These are phyloP conservation scores for Microcyclosporella mali DNA, from an alignment of 2,329 filamentous ascomycete species.

Conservation along the genomic window DNA sequence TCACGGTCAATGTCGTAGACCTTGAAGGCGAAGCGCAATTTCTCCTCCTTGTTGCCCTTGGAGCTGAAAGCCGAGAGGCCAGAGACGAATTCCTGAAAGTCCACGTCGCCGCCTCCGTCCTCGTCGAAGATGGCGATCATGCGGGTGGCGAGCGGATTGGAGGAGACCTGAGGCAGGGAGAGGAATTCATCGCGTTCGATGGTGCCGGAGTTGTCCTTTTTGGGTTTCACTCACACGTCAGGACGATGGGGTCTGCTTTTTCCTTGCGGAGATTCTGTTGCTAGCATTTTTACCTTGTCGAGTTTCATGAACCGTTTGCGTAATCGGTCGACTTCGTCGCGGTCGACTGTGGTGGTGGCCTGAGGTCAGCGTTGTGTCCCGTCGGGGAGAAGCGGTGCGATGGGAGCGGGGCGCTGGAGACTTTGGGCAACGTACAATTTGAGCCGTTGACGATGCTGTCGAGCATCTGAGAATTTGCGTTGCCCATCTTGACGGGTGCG, in stretches of 20 bases:
- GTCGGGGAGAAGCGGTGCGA: not conserved
- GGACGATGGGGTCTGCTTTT: too few relatives aligned
- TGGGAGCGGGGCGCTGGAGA: not conserved
- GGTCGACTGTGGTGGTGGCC: conserved; percentile 62
- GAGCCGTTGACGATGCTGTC: conserved; percentile 94
- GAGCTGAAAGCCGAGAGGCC: conserved; percentile 92
- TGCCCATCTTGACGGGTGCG: conserved; percentile 43
- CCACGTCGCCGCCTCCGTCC: conserved; percentile 93
- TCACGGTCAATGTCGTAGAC: conserved; percentile 99
- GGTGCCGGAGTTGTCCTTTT: conserved; percentile 90
- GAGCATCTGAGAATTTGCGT: conserved; percentile 62
- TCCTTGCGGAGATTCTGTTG: too few relatives aligned
- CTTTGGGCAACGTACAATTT: conserved; percentile 69
- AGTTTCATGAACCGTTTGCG: conserved; percentile 99
- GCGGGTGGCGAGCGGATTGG: conserved; percentile 92
- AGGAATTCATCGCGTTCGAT: conserved; percentile 99
- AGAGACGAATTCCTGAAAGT: conserved; percentile 97
- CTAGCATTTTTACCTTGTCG: conserved; percentile 96
- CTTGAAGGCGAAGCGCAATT: conserved; percentile 95
- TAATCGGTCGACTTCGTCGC: conserved; percentile 91
- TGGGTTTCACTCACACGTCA: too few relatives aligned
- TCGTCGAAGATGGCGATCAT: conserved; percentile 99
- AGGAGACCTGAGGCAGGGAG: conserved; percentile 92
- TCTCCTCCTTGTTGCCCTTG: conserved; percentile 99
- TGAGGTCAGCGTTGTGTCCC: conserved; percentile 14